Conservation (phyloP, 495 filamentous ascomycete species). For the Aspergillus sclerotiicarbonarius region DNA sequence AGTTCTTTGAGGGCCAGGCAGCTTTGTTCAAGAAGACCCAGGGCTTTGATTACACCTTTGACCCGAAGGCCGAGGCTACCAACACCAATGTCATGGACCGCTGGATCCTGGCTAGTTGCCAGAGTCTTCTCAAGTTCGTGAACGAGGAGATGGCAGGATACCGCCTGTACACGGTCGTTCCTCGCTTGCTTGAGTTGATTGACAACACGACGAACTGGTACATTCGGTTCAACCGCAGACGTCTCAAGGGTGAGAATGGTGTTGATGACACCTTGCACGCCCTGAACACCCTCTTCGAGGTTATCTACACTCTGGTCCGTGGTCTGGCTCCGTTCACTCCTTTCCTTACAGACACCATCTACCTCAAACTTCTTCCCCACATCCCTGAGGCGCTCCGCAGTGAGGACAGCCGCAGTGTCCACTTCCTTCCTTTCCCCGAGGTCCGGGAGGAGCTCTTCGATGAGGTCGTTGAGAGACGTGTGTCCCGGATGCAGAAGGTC, state of each 20-base stretch:
- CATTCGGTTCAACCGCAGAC: constrained; percentile 96
- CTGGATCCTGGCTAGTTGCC: constrained; percentile 93
- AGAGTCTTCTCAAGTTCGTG: constrained; percentile 88
- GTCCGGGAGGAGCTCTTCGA: constrained; percentile 88
- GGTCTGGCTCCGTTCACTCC: constrained; percentile 93
- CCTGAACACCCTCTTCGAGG: constrained; percentile 94
- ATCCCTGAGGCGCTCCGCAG: constrained; percentile 63
- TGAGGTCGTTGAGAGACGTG: constrained; percentile 77
- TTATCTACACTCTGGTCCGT: constrained; percentile 82
- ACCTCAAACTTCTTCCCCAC: constrained; percentile 76
- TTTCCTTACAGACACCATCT: constrained; percentile 94
- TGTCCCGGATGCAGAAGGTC: constrained; percentile 89
- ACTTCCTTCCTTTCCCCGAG: constrained; percentile 88
- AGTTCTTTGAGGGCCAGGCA: constrained; percentile 98
- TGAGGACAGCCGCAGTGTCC: constrained; percentile 77
- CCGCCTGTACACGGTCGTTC: constrained; percentile 92
- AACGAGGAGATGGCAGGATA: constrained; percentile 95
- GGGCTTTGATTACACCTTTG: constrained; percentile 73
- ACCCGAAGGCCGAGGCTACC: constrained; percentile 65
- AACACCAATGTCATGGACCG: constrained; percentile 95
- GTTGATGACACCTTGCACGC: constrained; percentile 85
- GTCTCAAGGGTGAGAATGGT: constrained; percentile 91
- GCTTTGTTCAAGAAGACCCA: constrained; percentile 86
- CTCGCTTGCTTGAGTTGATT: constrained; percentile 79
- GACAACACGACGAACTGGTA: constrained; percentile 99